Conservation (phyloP, 2,329 filamentous ascomycete genomes). For the Epichloe sylvatica region DNA sequence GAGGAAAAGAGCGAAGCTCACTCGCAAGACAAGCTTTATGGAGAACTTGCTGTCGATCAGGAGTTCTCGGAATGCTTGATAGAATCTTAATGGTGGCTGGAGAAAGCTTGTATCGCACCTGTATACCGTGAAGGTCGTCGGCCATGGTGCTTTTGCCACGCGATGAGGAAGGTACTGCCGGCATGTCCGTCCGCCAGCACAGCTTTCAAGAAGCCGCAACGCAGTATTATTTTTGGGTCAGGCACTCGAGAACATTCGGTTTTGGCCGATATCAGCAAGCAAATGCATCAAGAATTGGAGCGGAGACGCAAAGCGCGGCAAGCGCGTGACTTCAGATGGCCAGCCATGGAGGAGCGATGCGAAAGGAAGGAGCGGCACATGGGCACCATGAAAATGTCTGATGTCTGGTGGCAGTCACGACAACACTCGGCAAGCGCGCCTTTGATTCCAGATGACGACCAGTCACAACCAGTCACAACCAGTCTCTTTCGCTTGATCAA, state of each 20-base stretch:
- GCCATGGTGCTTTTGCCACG: not conserved
- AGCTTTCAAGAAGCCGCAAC: not conserved
- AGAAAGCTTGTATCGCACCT: conserved; percentile 21
- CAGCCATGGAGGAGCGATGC: not conserved
- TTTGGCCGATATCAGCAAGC: not conserved
- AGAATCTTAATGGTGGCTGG: conserved; percentile 19
- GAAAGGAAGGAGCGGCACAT: not conserved
- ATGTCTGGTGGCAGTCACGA: too few relatives aligned
- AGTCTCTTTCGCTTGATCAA: too few relatives aligned
- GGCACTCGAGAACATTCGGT: not conserved
- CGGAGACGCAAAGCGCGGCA: not conserved
- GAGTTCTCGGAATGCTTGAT: conserved; percentile 12
- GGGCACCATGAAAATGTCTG: not conserved
- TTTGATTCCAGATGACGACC: too few relatives aligned
- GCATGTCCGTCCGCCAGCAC: not conserved
- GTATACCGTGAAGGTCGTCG: conserved; percentile 15
- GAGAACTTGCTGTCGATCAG: conserved; percentile 21
- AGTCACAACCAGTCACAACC: too few relatives aligned
- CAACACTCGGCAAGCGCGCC: too few relatives aligned
- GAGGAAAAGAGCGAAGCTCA: conserved; percentile 24
- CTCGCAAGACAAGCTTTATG: conserved; percentile 24
- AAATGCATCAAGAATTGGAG: not conserved
- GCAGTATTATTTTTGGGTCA: not conserved
- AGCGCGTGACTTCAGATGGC: not conserved
- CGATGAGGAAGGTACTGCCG: not conserved